Percentiles rank a stretch among this genome's conserved stretches.
Conservation (phyloP, 2,329 filamentous ascomycete genomes). For the Colletotrichum sp. region DNA sequence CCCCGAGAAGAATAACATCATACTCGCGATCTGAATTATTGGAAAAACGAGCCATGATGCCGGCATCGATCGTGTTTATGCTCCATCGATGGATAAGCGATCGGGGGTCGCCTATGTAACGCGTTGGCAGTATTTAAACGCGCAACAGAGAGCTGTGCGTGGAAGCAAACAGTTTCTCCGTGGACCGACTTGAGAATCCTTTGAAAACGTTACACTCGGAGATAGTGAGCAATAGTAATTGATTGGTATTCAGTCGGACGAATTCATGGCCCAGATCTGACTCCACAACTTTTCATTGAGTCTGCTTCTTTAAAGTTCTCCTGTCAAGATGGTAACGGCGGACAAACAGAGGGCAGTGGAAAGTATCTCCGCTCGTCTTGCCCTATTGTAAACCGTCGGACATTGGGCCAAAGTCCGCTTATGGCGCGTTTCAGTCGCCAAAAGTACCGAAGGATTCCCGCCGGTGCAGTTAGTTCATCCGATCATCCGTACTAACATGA, state of each 20-base stretch:
- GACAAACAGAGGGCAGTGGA: neutral
- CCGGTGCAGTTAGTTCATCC: neutral
- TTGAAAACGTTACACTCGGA: neutral
- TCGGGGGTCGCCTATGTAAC: neutral
- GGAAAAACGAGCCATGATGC: neutral
- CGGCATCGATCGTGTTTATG: neutral
- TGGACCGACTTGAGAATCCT: neutral
- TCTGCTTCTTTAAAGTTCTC: neutral
- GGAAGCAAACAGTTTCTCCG: neutral
- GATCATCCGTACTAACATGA: neutral
- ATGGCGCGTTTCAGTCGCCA: neutral
- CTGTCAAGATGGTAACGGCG: neutral
- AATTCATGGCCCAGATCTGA: neutral
- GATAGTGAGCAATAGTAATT: neutral
- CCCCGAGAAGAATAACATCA: neutral
- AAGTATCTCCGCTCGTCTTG: neutral
- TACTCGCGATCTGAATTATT: neutral
- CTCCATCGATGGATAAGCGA: neutral
- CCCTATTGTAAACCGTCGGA: neutral
- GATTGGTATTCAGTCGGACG: neutral
- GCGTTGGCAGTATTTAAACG: neutral
- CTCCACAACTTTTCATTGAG: neutral
- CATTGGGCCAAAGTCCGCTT: neutral
- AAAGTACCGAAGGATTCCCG: neutral
- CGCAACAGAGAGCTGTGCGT: neutral